Evolutionary conservation across 805 yeast species (phyloP), one percentile per base, ranked within the genome.

Genomic region (Naumovozyma baii): DNA sequence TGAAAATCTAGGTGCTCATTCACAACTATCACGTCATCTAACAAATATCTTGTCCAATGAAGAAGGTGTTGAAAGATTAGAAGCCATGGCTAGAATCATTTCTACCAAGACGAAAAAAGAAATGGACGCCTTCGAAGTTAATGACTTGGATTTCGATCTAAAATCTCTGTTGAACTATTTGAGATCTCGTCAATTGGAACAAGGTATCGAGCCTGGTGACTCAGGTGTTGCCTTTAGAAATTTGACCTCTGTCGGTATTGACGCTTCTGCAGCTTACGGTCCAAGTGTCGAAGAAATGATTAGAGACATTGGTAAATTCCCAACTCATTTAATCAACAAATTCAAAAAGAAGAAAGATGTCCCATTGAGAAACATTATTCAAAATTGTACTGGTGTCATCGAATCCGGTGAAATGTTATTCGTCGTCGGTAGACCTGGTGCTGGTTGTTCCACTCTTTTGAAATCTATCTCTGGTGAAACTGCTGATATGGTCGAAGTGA

Each of bases 391-490:
- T 29, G 73, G 72, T 58, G 62, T 68, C 31, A 62, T 63, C 18
- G 66, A 62, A 44, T 61, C 71, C 14, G 80, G 78, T 46, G 74
- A 71, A 48, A 69, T 73, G 74, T 60, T 72, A 38, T 63, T 74
- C 40, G 76, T 71, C 17, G 55, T 72, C 37, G 76, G 76, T 49
- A 67, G 71, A 56, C 81, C 83, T 2, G 81, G 81, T 52, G 74
- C 81, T 28, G 82, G 83, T 45, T 75, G 80, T 51, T 74, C 82
- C 3, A 70, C 80, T 3, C 56, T 76, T 30, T 55, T 76, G 48
- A 69, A 69, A 45, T 51, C 66, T 41, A 39, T 69, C 16, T 57
- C 74, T n/a, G 74, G 73, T 52, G 72, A 70, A 49, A 68, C 64
- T 10, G 50, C 55, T 19, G 66, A 64, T 20, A 62, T 63, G 39